Conservation (phyloP, 345 rosid genomes). For the Eucalyptus curtisii region DNA sequence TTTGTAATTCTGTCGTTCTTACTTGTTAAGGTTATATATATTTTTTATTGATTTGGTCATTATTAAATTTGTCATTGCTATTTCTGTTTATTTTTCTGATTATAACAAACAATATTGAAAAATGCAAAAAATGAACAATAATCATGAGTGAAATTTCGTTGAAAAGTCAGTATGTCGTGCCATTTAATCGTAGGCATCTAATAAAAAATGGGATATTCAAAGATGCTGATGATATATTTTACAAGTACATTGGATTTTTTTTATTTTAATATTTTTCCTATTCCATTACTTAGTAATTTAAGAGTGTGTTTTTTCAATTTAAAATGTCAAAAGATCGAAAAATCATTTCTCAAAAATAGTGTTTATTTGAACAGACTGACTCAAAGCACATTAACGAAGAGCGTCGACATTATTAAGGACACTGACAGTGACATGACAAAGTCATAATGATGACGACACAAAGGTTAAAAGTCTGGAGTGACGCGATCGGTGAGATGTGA, state of each 20-base stretch:
- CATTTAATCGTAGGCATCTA: neutral
- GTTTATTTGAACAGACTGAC: neutral
- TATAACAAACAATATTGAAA: too few species aligned
- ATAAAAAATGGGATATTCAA: neutral
- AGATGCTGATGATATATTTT: neutral
- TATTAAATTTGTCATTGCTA: neutral
- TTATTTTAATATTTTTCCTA: neutral
- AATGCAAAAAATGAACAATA: neutral
- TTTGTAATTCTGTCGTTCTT: neutral
- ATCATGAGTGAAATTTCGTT: neutral
- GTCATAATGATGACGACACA: neutral
- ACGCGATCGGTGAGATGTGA: fast-evolving
- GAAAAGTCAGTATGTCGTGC: neutral
- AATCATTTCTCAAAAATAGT: neutral
- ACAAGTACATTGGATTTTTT: neutral
- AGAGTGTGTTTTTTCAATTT: fast-evolving
- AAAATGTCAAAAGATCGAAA: neutral
- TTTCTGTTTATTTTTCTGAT: fast-evolving
- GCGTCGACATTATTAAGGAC: neutral
- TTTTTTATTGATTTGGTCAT: too few species aligned
- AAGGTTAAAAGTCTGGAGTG: neutral
- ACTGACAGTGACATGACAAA: neutral
- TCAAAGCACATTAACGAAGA: neutral
- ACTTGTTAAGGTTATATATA: neutral
- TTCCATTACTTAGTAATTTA: neutral